Evolutionary conservation across 148 eudicot genomes (phyloP).

Genomic region (Cornus controversa): DNA sequence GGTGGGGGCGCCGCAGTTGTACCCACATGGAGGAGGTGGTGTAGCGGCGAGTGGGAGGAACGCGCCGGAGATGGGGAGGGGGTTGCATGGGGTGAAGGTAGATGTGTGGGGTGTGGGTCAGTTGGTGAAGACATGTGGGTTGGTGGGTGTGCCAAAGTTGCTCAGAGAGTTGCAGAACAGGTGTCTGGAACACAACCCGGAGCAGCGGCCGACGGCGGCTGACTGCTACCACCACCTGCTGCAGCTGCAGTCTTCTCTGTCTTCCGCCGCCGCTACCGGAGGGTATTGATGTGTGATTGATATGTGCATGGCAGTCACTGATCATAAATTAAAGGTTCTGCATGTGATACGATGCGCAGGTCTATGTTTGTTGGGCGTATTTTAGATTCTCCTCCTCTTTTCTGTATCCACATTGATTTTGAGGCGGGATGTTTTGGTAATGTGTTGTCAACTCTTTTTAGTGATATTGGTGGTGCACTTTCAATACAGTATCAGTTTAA

Average conservation of each 20-base stretch:
- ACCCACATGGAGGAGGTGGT: conserved; percentile 31
- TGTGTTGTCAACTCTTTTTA: no score
- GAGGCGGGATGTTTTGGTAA: no score
- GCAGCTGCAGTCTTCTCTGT: conserved; percentile 73
- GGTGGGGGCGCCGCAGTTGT: conserved; percentile 66
- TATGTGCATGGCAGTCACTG: not conserved
- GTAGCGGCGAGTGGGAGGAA: conserved; percentile 30
- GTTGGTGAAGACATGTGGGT: conserved; percentile 57
- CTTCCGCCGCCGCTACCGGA: conserved; percentile 13
- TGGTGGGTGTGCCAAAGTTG: conserved; percentile 40
- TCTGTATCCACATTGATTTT: no score
- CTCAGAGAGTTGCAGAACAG: conserved; percentile 60
- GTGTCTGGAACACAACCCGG: conserved; percentile 76
- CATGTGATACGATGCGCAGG: not conserved
- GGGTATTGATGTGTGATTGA: conserved; percentile 18
- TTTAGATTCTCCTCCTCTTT: no score
- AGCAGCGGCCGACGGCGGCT: conserved; percentile 83
- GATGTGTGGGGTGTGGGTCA: conserved; percentile 86
- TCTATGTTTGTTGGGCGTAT: no score
- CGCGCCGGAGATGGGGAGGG: conserved; percentile 83
- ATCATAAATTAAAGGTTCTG: not conserved
- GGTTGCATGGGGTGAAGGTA: conserved; percentile 81
- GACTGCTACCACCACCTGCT: conserved; percentile 89
- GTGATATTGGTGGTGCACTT: no score
- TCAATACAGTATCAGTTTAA: no score